phyloP scores from a whole-genome alignment of 495 filamentous ascomycete species.

The Astrocystis sublimbata region DNA sequence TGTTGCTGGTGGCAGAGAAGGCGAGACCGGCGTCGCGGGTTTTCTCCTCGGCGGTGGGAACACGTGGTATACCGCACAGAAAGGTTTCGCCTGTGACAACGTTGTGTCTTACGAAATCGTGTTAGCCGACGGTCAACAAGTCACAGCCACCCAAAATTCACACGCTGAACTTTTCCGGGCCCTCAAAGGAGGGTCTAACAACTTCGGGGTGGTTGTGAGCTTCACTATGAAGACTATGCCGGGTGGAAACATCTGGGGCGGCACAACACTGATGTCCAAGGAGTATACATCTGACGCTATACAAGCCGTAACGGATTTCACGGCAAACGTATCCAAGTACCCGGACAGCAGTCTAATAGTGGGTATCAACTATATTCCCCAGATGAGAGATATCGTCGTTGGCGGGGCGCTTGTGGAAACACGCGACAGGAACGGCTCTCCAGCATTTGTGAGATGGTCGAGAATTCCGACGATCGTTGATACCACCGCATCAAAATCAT shows the following conservation, averaged over 20 bases:
- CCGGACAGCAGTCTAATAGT: not conserved
- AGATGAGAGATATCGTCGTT: no score
- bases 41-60: conserved; percentile 59
- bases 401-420: no score
- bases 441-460: no score
- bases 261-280: conserved; percentile 18
- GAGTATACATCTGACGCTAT: conserved; percentile 1
- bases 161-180: conserved; percentile 50
- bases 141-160: conserved; percentile 26
- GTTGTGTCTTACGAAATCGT: conserved; percentile 55
- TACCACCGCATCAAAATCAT: no score
- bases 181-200: conserved; percentile 59
- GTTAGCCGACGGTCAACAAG: conserved; percentile 35
- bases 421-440: no score
- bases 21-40: conserved; percentile 60
- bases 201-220: conserved; percentile 62
- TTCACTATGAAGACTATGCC: conserved; percentile 52
- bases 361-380: conserved; percentile 18
- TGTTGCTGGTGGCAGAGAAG: conserved; percentile 57
- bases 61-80: conserved; percentile 46
- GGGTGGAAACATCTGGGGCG: conserved; percentile 50
- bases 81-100: conserved; percentile 54
- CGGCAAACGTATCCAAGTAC: not conserved
- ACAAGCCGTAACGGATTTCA: not conserved
- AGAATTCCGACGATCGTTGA: no score